Conservation (phyloP, 2,329 filamentous ascomycete genomes). For the Penicillium sp. region DNA sequence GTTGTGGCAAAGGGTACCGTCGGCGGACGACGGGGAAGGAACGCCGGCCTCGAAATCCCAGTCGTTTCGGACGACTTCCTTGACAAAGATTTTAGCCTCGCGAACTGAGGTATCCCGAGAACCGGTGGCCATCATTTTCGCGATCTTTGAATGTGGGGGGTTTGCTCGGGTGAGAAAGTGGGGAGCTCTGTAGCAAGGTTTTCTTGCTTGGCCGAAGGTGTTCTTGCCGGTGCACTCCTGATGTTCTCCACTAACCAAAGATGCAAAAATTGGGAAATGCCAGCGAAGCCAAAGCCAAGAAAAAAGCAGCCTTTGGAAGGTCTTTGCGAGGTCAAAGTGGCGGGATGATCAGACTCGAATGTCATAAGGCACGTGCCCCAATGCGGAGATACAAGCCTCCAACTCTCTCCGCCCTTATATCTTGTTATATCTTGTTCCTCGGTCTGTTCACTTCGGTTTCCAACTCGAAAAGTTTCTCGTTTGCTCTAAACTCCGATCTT, state of each 20-base stretch:
- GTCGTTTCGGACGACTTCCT: slow-evolving; percentile 36
- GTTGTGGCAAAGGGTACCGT: slow-evolving; percentile 15
- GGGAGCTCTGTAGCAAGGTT: slow-evolving; percentile 11
- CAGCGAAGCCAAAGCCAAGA: not conserved
- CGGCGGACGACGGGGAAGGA: slow-evolving; percentile 16
- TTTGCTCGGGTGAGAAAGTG: slow-evolving; percentile 7
- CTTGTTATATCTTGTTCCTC: too few relatives aligned
- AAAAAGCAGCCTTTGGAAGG: not conserved
- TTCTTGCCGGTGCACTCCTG: slow-evolving; percentile 2
- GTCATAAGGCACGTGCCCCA: slow-evolving; percentile 7
- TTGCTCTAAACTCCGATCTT: not conserved
- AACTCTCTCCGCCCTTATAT: too few relatives aligned
- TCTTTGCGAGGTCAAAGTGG: not conserved
- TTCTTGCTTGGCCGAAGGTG: slow-evolving; percentile 8
- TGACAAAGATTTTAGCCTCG: slow-evolving; percentile 36
- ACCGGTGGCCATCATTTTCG: slow-evolving; percentile 19
- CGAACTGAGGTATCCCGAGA: slow-evolving; percentile 34
- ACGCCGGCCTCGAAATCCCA: slow-evolving; percentile 32
- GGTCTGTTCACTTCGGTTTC: not conserved
- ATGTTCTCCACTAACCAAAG: not conserved
- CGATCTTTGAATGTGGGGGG: slow-evolving; percentile 11
- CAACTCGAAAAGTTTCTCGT: rapidly evolving
- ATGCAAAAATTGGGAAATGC: not conserved
- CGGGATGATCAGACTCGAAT: slow-evolving; percentile 6
- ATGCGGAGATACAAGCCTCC: slow-evolving; percentile 7